Evolutionary conservation across 73 alveolate genomes (phyloP).

Genomic region (Stentor coeruleus): DNA sequence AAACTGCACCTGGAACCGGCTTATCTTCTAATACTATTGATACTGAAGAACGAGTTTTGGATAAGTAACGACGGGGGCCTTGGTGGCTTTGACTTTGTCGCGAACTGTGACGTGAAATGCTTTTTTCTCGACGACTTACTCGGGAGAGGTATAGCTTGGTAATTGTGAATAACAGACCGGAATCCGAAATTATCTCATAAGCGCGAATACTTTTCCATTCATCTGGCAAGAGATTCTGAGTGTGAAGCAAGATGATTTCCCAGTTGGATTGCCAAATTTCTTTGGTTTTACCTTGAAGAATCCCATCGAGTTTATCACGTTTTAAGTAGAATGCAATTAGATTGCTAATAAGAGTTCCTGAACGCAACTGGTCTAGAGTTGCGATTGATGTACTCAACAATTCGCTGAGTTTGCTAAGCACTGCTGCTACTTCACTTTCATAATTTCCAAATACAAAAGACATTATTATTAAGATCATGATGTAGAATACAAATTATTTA

Average conservation of each 20-base stretch:
- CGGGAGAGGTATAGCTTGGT: not conserved
- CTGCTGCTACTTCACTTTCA: not conserved
- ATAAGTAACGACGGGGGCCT: not conserved
- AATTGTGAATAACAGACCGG: not conserved
- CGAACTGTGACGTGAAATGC: not conserved
- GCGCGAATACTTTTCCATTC: conserved; percentile 1
- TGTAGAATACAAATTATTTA: too few relatives aligned
- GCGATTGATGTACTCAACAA: not conserved
- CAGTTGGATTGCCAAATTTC: conserved; percentile 20
- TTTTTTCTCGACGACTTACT: not conserved
- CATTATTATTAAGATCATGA: too few relatives aligned
- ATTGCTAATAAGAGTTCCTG: not conserved
- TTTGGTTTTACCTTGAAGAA: not conserved
- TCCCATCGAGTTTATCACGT: not conserved
- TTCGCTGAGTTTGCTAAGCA: not conserved
- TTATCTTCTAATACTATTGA: not conserved
- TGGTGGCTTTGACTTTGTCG: conserved; percentile 13
- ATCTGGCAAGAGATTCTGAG: not conserved
- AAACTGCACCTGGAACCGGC: not conserved
- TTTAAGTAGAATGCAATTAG: not conserved
- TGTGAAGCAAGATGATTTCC: not conserved
- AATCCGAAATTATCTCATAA: not conserved
- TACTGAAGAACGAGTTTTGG: not conserved
- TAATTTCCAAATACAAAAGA: not conserved
- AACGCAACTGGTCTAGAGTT: conserved; percentile 6